Base-by-base conservation (phyloP, 768 basidiomycete species). In the Fomitopsis pulvina region DNA sequence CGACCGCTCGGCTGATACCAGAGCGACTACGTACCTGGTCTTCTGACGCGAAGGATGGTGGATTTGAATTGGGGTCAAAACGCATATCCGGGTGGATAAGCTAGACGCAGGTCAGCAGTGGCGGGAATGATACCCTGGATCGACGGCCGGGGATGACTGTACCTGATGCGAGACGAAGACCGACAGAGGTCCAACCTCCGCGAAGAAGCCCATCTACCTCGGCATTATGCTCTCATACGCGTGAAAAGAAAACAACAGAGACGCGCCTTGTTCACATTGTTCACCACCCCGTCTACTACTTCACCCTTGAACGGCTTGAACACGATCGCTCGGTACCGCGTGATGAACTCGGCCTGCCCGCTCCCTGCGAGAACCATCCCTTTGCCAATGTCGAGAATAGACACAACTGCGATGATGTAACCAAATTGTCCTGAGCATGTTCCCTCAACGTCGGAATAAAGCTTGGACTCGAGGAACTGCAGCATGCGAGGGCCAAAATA, bases 261-360 rank as follows among this genome's bases (percentile, higher is more conserved):
- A 49, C 83, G 60, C 57, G 92, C 95, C 79, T 96, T 96, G 66
- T 85, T 94, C 29, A 99, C 96, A 53, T 90, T 93, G 60, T 85
- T 87, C 16, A 99, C 95, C 2, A 93, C 85, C 0, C 92, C 95
- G 65, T 99, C 96, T 16, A 99, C 89, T 3, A 97, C 95, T 65
- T 99, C 95, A 9, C 93, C 94, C 67, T 97, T 96, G 78, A 98
- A 98, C n/a, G 96, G 96, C 68, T 97, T 94, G 79, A 96, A 97
- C 18, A 99, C 95, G 56, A 99, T 92, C 5, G 96, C 96, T 24
- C 87, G 83, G 69, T 98, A 99, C 48, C 87, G 76, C 20, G 92
- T 92, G 55, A 91, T 78, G 67, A 99, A 99, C 70, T 97, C 92
- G 4, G 96, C 96, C 68, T 95, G 92, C 1, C 93, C 95, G 28